phyloP scores from a whole-genome alignment of 257 asterid species.

The Solanum piurae region DNA sequence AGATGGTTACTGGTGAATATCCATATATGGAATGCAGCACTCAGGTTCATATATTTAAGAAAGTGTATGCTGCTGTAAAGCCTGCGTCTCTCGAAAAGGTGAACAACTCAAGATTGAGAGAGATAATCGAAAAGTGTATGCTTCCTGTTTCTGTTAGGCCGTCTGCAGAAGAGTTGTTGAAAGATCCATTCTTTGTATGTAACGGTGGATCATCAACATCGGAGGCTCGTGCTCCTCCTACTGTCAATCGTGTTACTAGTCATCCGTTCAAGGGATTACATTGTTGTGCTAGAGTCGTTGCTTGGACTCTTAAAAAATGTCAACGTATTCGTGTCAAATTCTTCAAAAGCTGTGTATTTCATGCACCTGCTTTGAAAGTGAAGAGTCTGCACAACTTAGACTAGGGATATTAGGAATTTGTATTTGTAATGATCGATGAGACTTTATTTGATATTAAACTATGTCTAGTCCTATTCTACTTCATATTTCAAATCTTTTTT shows the following conservation, averaged over 20 bases:
- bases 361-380: not conserved
- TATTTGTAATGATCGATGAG: not conserved
- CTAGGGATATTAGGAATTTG: not conserved
- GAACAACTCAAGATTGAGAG: not conserved
- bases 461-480: not conserved
- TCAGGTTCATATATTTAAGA: conserved; percentile 26
- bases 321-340: not conserved
- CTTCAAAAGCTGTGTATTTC: not conserved
- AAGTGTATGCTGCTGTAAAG: conserved; percentile 3
- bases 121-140: not conserved
- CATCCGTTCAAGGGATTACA: not conserved
- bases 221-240: not conserved
- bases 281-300: not conserved
- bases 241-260: not conserved
- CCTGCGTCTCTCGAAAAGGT: not conserved
- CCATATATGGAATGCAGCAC: conserved; percentile 31
- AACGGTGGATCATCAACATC: not conserved
- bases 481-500: too few species aligned
- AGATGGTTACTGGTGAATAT: conserved; percentile 23
- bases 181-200: not conserved
- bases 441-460: too few species aligned
- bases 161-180: not conserved
- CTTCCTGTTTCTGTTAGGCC: not conserved
- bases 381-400: not conserved
- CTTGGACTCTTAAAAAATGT: not conserved